Evolutionary conservation across 768 basidiomycete genomes (phyloP).

Genomic region (Termitomyces sp.): DNA sequence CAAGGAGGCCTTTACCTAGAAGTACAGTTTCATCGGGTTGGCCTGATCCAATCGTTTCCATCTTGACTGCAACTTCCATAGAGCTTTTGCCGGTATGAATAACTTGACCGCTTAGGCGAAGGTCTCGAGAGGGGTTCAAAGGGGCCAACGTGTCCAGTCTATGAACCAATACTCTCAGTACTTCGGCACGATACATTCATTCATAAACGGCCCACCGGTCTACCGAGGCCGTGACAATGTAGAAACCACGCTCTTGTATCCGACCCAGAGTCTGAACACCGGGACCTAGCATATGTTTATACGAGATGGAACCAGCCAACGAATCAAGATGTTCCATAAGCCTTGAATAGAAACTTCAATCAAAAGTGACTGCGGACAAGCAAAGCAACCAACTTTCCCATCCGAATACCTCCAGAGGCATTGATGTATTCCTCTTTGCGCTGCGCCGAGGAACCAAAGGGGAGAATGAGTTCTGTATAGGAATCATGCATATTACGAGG

Average conservation of each 20-base stretch:
- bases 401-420: slow-evolving; percentile 68
- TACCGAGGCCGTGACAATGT: slow-evolving; percentile 82
- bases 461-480: slow-evolving; percentile 63
- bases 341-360: slow-evolving; percentile 27
- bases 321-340: slow-evolving; percentile 83
- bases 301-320: slow-evolving; percentile 81
- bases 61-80: slow-evolving; percentile 85
- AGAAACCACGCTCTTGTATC: slow-evolving; percentile 66
- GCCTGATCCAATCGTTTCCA: slow-evolving; percentile 61
- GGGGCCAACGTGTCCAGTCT: slow-evolving; percentile 69
- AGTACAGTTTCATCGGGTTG: slow-evolving; percentile 59
- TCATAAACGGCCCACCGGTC: slow-evolving; percentile 50
- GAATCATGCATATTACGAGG: slow-evolving; percentile 70
- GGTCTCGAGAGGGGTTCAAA: slow-evolving; percentile 59
- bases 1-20: slow-evolving; percentile 44
- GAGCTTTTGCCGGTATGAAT: slow-evolving; percentile 75
- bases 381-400: slow-evolving; percentile 47
- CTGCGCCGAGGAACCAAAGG: slow-evolving; percentile 57
- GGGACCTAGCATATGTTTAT: slow-evolving; percentile 79
- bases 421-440: slow-evolving; percentile 71
- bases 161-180: background rate
- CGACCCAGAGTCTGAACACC: slow-evolving; percentile 51
- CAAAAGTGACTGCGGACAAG: background rate
- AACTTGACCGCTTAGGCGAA: slow-evolving; percentile 77
- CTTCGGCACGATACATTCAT: background rate